Evolutionary conservation across 78 protist genomes (phyloP), one percentile per base, ranked within the genome.

Genomic region (Neovahlkampfia damariscottae): DNA sequence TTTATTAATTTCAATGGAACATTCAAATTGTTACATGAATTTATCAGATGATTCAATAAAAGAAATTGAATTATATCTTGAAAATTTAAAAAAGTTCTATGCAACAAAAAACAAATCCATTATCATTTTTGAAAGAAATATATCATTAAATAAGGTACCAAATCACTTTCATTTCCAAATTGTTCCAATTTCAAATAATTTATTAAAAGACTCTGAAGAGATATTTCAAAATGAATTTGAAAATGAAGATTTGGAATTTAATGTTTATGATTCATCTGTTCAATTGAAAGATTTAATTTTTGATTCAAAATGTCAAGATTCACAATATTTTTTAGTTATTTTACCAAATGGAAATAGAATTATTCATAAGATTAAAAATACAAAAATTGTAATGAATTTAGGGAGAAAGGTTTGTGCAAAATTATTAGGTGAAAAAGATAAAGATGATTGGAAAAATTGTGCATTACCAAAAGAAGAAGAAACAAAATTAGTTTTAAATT

Each of bases 101-200:
- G 66, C 58, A 8, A 41, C 19, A 5, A 1, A 2, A 41, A 59
- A 72, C 40, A 6, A 9, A 1, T 67, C n/a, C n/a, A 36, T 66
- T 3, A 59, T 83, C 0, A 1, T 83, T 4, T 78, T 83, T 40
- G 87, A 83, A 19, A 36, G 87, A 74, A 67, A 68, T 37, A 62
- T 81, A 19, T 38, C 67, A 9, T 1, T 36, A 28, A 38, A 31
- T 67, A 41, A 79, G 34, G 62, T 50, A 50, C 38, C 36, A 27
- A 4, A 35, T 40, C 87, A 83, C 67, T 79, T 79, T 29, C 87
- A 83, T 74, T 72, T 83, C 6, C 87, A 83, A 36, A 74, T 83
- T 10, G 78, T 83, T 27, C 87, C 87, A 10, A 40, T 83, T 8
- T 77, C 84, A 19, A 40, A 30, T n/a, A 37, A 30, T 6, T 1